Conservation (phyloP, 2,329 filamentous ascomycete species). For the Cordyceps cateniannulata region DNA sequence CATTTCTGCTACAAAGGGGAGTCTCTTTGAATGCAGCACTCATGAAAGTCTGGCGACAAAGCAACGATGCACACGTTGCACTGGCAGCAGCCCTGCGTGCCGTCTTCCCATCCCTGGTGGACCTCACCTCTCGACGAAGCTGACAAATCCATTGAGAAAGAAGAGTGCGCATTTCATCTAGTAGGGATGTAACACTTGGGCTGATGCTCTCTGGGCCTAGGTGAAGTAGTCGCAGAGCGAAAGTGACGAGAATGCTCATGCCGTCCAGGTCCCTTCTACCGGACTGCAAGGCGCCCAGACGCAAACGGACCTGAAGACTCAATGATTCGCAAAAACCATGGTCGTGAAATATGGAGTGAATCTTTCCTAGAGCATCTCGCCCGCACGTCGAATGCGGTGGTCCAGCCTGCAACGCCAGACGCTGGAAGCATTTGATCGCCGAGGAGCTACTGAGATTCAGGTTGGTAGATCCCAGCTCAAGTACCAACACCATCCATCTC, state of each 20-base stretch:
- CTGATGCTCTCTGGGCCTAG: background rate
- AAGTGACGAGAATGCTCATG: conserved; percentile 51
- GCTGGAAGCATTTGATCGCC: conserved; percentile 41
- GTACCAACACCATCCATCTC: conserved; percentile 43
- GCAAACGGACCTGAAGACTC: conserved; percentile 35
- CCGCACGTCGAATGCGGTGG: conserved; percentile 43
- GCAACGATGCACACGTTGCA: conserved; percentile 47
- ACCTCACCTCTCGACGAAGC: conserved; percentile 39
- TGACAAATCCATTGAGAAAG: conserved; percentile 43
- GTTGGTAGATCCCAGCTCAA: conserved; percentile 44
- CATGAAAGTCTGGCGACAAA: conserved; percentile 41
- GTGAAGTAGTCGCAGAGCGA: conserved; percentile 36
- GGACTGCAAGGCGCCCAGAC: conserved; percentile 36
- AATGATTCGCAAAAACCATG: conserved; percentile 24
- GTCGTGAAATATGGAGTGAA: background rate
- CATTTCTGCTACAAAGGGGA: background rate
- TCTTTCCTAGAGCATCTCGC: conserved; percentile 24
- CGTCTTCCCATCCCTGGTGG: conserved; percentile 28
- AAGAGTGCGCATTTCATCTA: conserved; percentile 18
- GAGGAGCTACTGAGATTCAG: conserved; percentile 54
- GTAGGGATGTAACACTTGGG: background rate
- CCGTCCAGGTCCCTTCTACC: conserved; percentile 54
- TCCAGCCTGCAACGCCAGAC: conserved; percentile 50
- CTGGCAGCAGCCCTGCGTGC: conserved; percentile 31
- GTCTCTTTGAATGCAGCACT: background rate